Evolutionary conservation across 805 yeast genomes (phyloP).

Genomic region (Metschnikowia hibisci): DNA sequence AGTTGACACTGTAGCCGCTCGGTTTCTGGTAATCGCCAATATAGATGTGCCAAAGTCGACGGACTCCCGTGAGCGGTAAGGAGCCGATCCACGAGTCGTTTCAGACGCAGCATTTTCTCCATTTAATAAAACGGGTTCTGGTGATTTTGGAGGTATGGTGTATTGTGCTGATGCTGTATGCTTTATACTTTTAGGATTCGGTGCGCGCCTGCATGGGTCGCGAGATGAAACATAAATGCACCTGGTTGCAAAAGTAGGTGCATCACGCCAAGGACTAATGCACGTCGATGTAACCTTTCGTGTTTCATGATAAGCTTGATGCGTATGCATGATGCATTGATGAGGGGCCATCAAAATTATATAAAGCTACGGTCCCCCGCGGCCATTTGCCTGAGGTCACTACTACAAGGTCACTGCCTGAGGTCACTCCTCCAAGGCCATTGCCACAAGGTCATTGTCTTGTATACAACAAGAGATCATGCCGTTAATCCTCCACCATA

Average conservation of each 20-base stretch:
- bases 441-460: too few species aligned
- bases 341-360: neutral
- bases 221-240: neutral
- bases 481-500: too few species aligned
- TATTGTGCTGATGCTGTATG: neutral
- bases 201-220: slow-evolving; percentile 1
- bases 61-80: neutral
- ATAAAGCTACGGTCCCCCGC: neutral
- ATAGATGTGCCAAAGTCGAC: slow-evolving; percentile 2
- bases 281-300: neutral
- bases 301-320: neutral
- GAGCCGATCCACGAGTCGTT: slow-evolving; percentile 1
- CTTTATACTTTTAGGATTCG: neutral
- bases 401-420: too few species aligned
- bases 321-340: neutral
- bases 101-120: neutral
- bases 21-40: neutral
- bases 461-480: too few species aligned
- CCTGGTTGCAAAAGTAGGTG: slow-evolving; percentile 1
- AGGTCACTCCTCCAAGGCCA: too few species aligned
- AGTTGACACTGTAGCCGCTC: slow-evolving; percentile 1
- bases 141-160: neutral
- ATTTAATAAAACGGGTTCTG: neutral
- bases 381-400: too few species aligned
- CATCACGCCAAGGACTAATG: neutral